Evolutionary conservation across 106 monocot genomes (phyloP), one percentile per base, ranked within the genome.

Genomic region (Xerophyta viscosa): DNA sequence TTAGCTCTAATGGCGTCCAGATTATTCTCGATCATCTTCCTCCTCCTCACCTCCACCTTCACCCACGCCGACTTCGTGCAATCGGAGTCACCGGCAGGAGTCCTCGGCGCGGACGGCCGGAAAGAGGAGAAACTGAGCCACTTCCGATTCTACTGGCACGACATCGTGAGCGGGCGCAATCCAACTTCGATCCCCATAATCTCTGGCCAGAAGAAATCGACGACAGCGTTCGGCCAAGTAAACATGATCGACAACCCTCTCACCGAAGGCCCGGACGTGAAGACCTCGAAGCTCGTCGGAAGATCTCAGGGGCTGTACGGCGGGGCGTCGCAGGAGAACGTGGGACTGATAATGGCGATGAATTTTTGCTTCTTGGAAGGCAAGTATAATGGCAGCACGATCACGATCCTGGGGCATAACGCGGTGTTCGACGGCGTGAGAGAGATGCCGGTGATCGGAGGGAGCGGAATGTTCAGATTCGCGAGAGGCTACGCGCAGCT

Each of bases 371-470:
- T 82, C 60, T 20, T 36, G 4, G 66, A 58, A 10, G 65, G 71
- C 10, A 52, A 71, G 63, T 71, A 81, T 54, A 81, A 76, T 20
- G 76, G 76, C 11, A 76, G 76, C 63, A 55, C 62, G 0, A 11
- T 81, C 20, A 45, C 71, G 10, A 53, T 81, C 12, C 29, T 81
- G 13, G 81, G 81, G 13, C 60, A 71, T 12, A 76, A 76, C 36
- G 20, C 31, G 62, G 59, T 68, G 55, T 37, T 59, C 31, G 20
- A 36, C 11, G 7, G 1, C 8, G 71, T 81, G 21, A 21, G 81
- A 41, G 81, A 81, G 69, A 76, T 81, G 81, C 37, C 76, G 27
- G 45, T 81, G 13, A 46, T 81, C 41, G 81, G 81, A 29, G 76
- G 81, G 5, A 69, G 60, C 31, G 63, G 71, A 23, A 14, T 52